Base-by-base conservation (phyloP, 495 filamentous ascomycete species). In the Xylaria cubensis region DNA sequence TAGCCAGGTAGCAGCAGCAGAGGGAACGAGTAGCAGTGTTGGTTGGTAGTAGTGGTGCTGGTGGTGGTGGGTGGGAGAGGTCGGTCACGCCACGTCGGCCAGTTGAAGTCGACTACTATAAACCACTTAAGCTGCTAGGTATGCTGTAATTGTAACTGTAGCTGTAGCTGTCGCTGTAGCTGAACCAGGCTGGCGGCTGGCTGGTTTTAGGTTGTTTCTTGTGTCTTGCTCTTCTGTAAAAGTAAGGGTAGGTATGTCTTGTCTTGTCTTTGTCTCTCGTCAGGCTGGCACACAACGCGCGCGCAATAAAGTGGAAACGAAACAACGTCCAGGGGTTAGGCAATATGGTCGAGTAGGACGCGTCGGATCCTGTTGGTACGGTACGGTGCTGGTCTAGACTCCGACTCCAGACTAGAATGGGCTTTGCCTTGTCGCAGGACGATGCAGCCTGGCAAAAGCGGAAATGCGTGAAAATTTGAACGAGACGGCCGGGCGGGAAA, bases 401-500 rank as follows among this genome's bases (percentile, higher is more conserved):
- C 68, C 48, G 42, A 62, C 56, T 62, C 42, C 67, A 55, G 32
- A 55, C 19, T 36, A 24, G 32, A 55, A 41, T 24, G 29, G 29
- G 17, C 13, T 53, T 66, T 66, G 44, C 29, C 64, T 51, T 51
- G 64, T 66, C 34, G 65, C 50, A 56, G 50, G 44, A 67, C 32
- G 19, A 67, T 67, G 65, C 65, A 67, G 65, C 65, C 56, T 70
- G 46, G 58, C 55, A 26, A 62, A 70, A 70, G 44, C 55, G 69
- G 59, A 64, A 55, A 64, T 71, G 46, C 36, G 61, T 64, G 58
- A 64, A 70, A 71, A 71, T 70, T 70, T 53, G 44, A 50, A 50
- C 17, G 21, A 70, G 26, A 50, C 24, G 56, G 56, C 55, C 44
- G 53, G 53, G 53, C 53, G 26, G 51, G 53, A 56, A 56, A 56